Evolutionary conservation across 2,329 filamentous ascomycete genomes (phyloP), one percentile per base, ranked within the genome.

Genomic region (Colletotrichum sp.): DNA sequence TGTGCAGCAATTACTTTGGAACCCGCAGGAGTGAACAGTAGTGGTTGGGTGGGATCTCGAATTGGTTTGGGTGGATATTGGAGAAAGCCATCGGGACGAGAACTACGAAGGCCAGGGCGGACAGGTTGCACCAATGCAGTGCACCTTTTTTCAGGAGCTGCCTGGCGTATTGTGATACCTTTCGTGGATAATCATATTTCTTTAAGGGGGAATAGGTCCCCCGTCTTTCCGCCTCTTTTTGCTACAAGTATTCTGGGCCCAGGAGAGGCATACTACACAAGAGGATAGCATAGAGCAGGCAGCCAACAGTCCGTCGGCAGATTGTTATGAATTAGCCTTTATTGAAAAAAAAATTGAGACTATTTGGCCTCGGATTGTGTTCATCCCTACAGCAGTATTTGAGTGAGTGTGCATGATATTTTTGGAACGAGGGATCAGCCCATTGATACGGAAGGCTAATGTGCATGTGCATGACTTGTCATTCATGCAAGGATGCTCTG

Each of bases 271-370:
- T 30, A 43, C 24, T 65, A n/a, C 74, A 68, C 64, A 63, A 65
- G 39, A 57, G 43, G 59, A 48, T 55, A 60, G 48, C 52, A 67
- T 71, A 63, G 66, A 76, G 59, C 59, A 75, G 67, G 68, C 63
- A 72, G 43, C 26, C 67, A 75, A 72, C 64, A 72, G 64, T 77
- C 68, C 72, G 63, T 77, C 39, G 73, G 67, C 75, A 77, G 67
- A 77, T 77, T 77, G 72, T 76, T 77, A 76, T n/a, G 64, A 72
- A 73, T 48, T 60, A 77, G 67, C 69, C 71, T 73, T 68, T 57
- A 67, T 55, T 74, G 34, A 61, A 36, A 28, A 28, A 28, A 28
- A 43, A 59, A 72, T 52, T n/a, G 18, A 72, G 69, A 69, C 64
- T 34, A 48, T 43, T 48, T 32, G 67, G 48, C 18, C 55, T 63